phyloP scores from a whole-genome alignment of 2,329 filamentous ascomycete genomes.

The Colletotrichum acutatum region DNA sequence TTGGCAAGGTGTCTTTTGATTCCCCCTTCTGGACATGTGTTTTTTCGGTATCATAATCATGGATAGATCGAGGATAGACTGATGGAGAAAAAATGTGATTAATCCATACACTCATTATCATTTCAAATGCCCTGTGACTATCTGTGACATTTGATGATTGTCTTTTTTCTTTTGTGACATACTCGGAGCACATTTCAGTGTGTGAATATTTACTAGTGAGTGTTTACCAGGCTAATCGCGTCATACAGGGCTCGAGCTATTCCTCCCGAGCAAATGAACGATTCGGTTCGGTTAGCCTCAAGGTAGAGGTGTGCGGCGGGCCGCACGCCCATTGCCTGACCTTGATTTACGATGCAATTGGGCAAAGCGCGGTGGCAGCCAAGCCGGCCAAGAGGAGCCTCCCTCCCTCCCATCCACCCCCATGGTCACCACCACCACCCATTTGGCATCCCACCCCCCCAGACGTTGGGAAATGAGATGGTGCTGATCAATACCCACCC shows the following conservation, averaged over 20 bases:
- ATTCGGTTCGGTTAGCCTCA: not conserved
- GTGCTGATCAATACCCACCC: slow-evolving; percentile 22
- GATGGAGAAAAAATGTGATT: slow-evolving; percentile 30
- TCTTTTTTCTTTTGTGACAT: not conserved
- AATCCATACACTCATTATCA: slow-evolving; percentile 4
- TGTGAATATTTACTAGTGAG: too few relatives aligned
- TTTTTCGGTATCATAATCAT: slow-evolving; percentile 32
- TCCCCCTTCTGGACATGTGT: slow-evolving; percentile 25
- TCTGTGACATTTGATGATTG: not conserved
- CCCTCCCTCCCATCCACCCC: not conserved
- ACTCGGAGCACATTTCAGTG: not conserved
- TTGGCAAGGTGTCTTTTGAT: slow-evolving; percentile 29
- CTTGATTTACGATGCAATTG: not conserved
- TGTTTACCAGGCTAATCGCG: not conserved
- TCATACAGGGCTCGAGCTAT: not conserved
- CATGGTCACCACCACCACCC: not conserved
- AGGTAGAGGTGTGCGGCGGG: not conserved
- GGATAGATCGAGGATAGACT: slow-evolving; percentile 35
- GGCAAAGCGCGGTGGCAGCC: not conserved
- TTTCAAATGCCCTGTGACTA: not conserved
- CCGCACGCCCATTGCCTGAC: not conserved
- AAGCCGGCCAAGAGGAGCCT: not conserved
- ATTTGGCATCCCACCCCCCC: not conserved
- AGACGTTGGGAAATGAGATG: slow-evolving; percentile 31
- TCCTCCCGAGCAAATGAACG: not conserved